These are phyloP conservation scores for Alternaria viburni DNA, from an alignment of 2,329 filamentous ascomycete genomes.

Conservation along the genomic window DNA sequence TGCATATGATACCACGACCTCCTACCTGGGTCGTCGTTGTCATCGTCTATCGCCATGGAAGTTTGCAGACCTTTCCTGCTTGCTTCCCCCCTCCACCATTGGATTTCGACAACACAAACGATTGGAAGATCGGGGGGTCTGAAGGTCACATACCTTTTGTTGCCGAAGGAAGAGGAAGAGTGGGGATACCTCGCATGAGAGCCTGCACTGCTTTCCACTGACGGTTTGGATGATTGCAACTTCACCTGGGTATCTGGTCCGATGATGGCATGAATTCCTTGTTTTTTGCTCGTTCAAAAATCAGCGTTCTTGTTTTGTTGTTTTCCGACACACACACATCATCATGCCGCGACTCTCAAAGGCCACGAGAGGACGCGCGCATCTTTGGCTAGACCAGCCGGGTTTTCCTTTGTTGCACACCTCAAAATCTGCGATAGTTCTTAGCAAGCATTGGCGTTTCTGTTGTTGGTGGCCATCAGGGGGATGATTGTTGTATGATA, in stretches of 20 bases:
- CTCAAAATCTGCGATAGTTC: not conserved
- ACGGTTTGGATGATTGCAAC: not conserved
- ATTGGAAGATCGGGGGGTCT: constrained; percentile 43
- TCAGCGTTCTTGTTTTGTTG: constrained; percentile 7
- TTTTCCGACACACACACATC: not conserved
- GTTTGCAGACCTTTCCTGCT: not conserved
- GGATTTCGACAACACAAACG: constrained; percentile 3
- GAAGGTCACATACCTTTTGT: constrained; percentile 24
- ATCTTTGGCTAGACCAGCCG: constrained; percentile 30
- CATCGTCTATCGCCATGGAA: not conserved
- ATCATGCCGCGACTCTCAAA: constrained; percentile 15
- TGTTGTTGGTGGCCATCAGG: not conserved
- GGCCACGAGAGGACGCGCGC: constrained; percentile 9
- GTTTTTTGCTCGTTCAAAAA: constrained; percentile 1
- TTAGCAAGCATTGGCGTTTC: constrained; percentile 13
- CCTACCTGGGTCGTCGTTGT: not conserved
- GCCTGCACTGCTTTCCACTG: no score
- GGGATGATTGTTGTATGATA: constrained; percentile 5
- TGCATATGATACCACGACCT: constrained; percentile 26
- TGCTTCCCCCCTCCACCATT: not conserved
- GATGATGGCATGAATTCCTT: constrained; percentile 8
- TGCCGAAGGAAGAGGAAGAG: not conserved
- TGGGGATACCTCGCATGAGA: no score
- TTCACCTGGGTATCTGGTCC: not conserved
- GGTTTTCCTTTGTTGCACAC: constrained; percentile 28